These are phyloP conservation scores for Penicillium sp. DNA, from an alignment of 2,329 filamentous ascomycete species.

Conservation along the genomic window DNA sequence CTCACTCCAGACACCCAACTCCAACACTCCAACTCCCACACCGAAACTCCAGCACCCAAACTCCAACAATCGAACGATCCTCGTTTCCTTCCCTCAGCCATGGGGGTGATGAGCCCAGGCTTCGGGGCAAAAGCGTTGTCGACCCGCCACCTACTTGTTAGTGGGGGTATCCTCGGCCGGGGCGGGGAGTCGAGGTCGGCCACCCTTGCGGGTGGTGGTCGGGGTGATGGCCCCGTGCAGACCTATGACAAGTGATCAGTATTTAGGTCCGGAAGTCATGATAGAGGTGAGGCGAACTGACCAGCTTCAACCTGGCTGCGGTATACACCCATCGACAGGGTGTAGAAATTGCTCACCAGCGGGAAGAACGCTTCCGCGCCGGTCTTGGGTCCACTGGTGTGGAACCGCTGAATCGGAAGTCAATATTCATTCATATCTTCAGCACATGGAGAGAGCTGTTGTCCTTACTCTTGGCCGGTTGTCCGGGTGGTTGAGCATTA, in stretches of 20 bases:
- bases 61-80: neutral
- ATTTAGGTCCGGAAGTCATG: neutral
- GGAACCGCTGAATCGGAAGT: conserved; percentile 56
- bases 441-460: neutral
- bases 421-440: conserved; percentile 10
- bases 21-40: neutral
- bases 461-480: conserved; percentile 77
- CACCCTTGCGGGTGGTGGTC: neutral
- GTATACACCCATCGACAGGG: conserved; percentile 15
- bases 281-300: neutral
- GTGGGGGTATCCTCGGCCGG: neutral
- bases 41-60: too few species aligned
- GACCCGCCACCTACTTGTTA: neutral
- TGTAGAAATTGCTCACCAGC: conserved; percentile 20
- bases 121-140: neutral
- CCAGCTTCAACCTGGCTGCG: conserved; percentile 6
- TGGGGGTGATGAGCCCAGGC: neutral
- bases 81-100: neutral
- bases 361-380: conserved; percentile 16
- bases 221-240: neutral
- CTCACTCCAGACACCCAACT: neutral
- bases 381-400: conserved; percentile 42
- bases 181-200: neutral
- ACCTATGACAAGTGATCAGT: neutral
- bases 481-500: conserved; percentile 79